Evolutionary conservation across 2,329 filamentous ascomycete genomes (phyloP), one percentile per base, ranked within the genome.

Genomic region (Phialophora expanda): DNA sequence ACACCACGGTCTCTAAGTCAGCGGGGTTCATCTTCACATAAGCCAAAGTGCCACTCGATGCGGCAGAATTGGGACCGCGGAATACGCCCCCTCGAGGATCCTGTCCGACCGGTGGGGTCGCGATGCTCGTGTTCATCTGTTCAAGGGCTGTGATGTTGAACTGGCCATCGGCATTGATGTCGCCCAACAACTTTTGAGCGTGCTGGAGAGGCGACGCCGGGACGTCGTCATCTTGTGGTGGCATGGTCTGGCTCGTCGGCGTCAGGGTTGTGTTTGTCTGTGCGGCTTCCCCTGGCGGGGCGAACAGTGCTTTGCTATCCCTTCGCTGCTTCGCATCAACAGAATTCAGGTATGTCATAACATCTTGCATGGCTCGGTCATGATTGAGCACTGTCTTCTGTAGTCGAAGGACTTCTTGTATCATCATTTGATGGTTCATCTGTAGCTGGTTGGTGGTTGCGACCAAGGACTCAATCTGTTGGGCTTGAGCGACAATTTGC

Each of bases 381-480:
- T 90, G 89, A 72, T 89, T 89, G 60, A 90, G 83, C 56, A 90
- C 89, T 56, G 90, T 90, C 76, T 89, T 89, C 75, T 89, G 86
- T 56, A 89, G 80, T 24, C 86, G 84, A 69, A 88, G 85, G 38
- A 88, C 76, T 74, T 89, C 87, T 73, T 89, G 86, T 59, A 89
- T 75, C 68, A 89, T 82, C 78, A 89, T 84, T 24, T 86, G 86
- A 70, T 89, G 85, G 71, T 89, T 86, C 66, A 88, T 84, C 68
- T 83, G 85, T 61, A 97, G 85, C 73, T 96, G 92, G 66, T 89
- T 88, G 76, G 93, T 95, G 69, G 92, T 87, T 73, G 94, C 91
- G 73, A 95, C 91, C 48, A 98, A 82, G 65, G 90, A 87, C 75
- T 97, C 92, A 48, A 98, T 87, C 77, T 98, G 94, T 75, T 96